These are phyloP conservation scores for Backusella australiensis DNA, from an alignment of 192 early-diverging fungal species.

Conservation along the genomic window DNA sequence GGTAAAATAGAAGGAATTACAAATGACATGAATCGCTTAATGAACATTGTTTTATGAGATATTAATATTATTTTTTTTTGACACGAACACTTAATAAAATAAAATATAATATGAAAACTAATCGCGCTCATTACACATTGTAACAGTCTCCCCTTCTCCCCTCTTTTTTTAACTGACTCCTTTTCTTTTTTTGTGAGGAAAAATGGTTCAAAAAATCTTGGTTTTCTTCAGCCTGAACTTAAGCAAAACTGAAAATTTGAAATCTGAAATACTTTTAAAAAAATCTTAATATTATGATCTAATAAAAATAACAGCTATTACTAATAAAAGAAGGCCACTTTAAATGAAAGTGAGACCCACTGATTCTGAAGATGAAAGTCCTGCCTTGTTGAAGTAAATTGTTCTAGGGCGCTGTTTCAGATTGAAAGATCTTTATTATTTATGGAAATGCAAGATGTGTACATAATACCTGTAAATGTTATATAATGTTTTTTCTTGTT, in stretches of 20 bases:
- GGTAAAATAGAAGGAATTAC: not conserved
- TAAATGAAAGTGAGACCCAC: not conserved
- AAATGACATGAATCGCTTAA: no score
- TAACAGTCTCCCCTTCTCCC: not conserved
- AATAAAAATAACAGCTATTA: not conserved
- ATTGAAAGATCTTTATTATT: not conserved
- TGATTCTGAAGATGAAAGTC: not conserved
- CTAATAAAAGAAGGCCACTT: not conserved
- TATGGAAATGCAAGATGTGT: no score
- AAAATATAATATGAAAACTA: not conserved
- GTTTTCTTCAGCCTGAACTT: not conserved
- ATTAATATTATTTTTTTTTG: not conserved
- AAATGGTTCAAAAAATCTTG: not conserved
- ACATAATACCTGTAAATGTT: no score
- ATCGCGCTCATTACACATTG: not conserved
- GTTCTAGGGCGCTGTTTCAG: not conserved
- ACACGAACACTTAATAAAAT: not conserved
- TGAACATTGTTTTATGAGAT: not conserved
- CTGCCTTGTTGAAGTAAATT: not conserved
- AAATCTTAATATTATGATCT: not conserved
- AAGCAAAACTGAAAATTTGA: not conserved
- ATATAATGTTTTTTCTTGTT: no score
- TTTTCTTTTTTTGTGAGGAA: not conserved
- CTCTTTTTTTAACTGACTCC: not conserved
- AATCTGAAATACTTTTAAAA: not conserved